These are phyloP conservation scores for Takakia lepidozioides DNA, from an alignment of 225 moss, liverwort and hornwort species.

Conservation along the genomic window DNA sequence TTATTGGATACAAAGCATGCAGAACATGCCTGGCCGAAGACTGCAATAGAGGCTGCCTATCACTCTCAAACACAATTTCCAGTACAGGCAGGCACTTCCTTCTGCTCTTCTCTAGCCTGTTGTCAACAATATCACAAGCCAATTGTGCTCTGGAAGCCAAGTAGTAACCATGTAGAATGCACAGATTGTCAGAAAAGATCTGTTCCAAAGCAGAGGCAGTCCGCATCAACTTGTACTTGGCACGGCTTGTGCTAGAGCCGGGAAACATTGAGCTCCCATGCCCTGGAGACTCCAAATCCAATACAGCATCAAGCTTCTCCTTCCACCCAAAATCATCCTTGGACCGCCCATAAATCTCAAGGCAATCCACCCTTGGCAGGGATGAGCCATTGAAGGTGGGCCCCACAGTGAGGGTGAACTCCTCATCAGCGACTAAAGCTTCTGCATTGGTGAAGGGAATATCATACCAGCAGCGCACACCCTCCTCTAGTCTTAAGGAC, in stretches of 20 bases:
- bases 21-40: conserved; percentile 96
- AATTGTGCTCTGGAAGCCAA: conserved; percentile 71
- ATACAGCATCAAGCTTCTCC: conserved; percentile 89
- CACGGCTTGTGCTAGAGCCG: conserved; percentile 50
- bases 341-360: conserved; percentile 93
- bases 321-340: conserved; percentile 99
- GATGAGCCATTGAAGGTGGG: conserved; percentile 95
- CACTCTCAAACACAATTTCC: conserved; percentile 87
- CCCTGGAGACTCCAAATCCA: conserved; percentile 85
- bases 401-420: conserved; percentile 79
- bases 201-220: conserved; percentile 73
- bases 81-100: conserved; percentile 73
- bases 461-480: conserved; percentile 99
- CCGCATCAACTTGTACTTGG: conserved; percentile 71
- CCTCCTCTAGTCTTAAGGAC: conserved; percentile 83
- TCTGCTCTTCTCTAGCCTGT: conserved; percentile 64
- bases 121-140: conserved; percentile 41
- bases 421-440: conserved; percentile 91
- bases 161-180: conserved; percentile 85
- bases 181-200: conserved; percentile 82
- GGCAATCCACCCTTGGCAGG: conserved; percentile 79
- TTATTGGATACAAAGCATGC: conserved; percentile 81
- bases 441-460: conserved; percentile 95
- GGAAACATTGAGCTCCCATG: conserved; percentile 48
- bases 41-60: conserved; percentile 83